Base-by-base conservation (phyloP, 148 eudicot genomes). In the Camellia sinensis region DNA sequence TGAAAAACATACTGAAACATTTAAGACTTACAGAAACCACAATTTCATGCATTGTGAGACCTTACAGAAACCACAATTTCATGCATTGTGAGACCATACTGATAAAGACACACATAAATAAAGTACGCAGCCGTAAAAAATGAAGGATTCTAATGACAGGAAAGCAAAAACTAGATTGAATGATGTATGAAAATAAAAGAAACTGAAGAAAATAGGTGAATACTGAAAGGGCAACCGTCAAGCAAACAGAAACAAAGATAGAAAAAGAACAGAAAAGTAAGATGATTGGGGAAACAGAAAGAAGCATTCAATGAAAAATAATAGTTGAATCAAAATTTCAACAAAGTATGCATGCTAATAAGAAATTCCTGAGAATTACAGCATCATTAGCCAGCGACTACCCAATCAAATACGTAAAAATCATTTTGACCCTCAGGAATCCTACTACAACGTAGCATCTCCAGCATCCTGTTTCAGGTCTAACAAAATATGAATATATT, bases 231-330 rank as follows among this genome's bases (percentile, higher is more conserved):
- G 3, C 60, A 56, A 11, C 60, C 60, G 0, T 5, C 12, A 56
- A 56, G 3, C 12, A 56, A 0, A 56, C 12, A 56, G 15, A 56
- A 12, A 12, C 14, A 29, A 29, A 29, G 37, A 29, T 29, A 29
- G 4, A 41, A 40, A 67, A 15, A 12, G 37, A 29, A 65, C 6
- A 22, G 17, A 0, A 12, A 65, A 63, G 40, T 1, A 15, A 67
- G 70, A 67, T 67, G 70, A 29, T 67, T 40, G n/a, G 12, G 70
- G 46, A 67, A 66, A 66, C 10, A 67, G 12, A 68, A 68, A 15
- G 71, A 13, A 44, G 18, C 10, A 68, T 68, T 17, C 72, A 48
- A 44, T 6, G 53, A 68, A 41, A 44, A 44, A 17, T 43, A 46
- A 18, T 7, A 10, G 10, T 22, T 65, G 14, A 40, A 67, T 67